Conservation (phyloP, 495 filamentous ascomycete genomes). For the Echria macrotheca region DNA sequence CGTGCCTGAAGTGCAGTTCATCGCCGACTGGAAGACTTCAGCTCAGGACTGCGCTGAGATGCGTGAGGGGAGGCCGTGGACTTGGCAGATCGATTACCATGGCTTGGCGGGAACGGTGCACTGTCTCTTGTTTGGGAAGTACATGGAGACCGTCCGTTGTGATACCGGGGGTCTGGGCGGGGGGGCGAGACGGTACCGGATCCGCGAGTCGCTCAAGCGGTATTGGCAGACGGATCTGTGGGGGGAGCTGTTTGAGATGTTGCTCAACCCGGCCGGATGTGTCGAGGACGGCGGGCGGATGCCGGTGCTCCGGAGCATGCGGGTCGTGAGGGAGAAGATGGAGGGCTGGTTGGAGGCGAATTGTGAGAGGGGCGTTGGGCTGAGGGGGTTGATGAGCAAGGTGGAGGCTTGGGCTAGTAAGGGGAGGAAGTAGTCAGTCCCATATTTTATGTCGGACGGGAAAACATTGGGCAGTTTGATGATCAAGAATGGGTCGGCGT, state of each 20-base stretch:
- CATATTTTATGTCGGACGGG: not conserved
- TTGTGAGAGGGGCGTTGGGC: conserved; percentile 72
- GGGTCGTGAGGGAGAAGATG: conserved; percentile 66
- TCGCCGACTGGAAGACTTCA: conserved; percentile 88
- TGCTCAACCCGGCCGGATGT: conserved; percentile 71
- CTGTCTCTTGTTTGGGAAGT: conserved; percentile 83
- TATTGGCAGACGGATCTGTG: conserved; percentile 96
- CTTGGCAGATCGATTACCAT: conserved; percentile 92
- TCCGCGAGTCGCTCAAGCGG: conserved; percentile 74
- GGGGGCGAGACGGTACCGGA: conserved; percentile 51
- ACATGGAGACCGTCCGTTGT: conserved; percentile 73
- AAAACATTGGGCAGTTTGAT: not conserved
- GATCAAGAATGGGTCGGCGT: not conserved
- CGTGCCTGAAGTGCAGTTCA: conserved; percentile 69
- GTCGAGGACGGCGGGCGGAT: conserved; percentile 57
- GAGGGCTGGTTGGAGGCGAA: conserved; percentile 76
- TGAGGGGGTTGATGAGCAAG: conserved; percentile 65
- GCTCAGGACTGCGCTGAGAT: conserved; percentile 90
- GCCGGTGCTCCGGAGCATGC: conserved; percentile 64
- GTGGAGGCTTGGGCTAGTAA: conserved; percentile 53
- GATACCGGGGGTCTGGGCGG: conserved; percentile 41
- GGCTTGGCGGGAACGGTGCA: conserved; percentile 84
- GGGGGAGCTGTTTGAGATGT: conserved; percentile 73
- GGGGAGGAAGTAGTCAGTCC: conserved; percentile 27
- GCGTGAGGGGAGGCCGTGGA: conserved; percentile 88